Evolutionary conservation across 768 basidiomycete genomes (phyloP), one percentile per base, ranked within the genome.

Genomic region (Postia placenta): DNA sequence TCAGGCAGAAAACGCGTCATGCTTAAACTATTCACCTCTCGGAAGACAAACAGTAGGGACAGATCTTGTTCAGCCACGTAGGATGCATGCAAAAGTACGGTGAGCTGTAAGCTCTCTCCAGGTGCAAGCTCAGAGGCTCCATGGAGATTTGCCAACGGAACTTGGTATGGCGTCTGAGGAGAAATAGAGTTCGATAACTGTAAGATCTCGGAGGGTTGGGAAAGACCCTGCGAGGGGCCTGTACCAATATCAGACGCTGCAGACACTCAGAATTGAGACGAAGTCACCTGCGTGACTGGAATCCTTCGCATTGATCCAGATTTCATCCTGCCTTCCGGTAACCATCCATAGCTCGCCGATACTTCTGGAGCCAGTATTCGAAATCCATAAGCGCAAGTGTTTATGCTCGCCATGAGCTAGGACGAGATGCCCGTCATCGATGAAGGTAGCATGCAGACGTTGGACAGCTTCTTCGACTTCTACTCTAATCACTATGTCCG

Each of bases 271-370:
- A 28, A 6, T 12, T 15, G 14, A 11, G 3, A n/a, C 5, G n/a
- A 12, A 19, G 14, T 11, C 3, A 47, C 47, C 26, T 14, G 54
- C 52, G 36, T 35, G 50, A 4, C 19, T 7, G 25, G 51, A 25
- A 7, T 17, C 45, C 30, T 33, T 11, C 17, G 55, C 42, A 25
- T 65, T 63, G 1, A 83, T 47, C 79, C 79, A 83, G n/a, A 87
- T 58, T 54, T 78, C 82, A 57, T 87, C 84, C 15, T 79, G 76
- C 19, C 71, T 61, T 24, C 76, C 81, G 41, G 73, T 56, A 2
- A 91, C 69, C 53, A 86, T 63, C 86, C 87, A 87, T n/a, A 91
- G 56, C 51, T 91, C 87, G 11, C 65, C 66, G 22, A 94, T 75
- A 14, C 72, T 64, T 26, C 69, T 70, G 9, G 67, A 69, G 0